Evolutionary conservation across 2,329 filamentous ascomycete species (phyloP), one percentile per base, ranked within the genome.

Genomic region (Leptoxyphium fumago): DNA sequence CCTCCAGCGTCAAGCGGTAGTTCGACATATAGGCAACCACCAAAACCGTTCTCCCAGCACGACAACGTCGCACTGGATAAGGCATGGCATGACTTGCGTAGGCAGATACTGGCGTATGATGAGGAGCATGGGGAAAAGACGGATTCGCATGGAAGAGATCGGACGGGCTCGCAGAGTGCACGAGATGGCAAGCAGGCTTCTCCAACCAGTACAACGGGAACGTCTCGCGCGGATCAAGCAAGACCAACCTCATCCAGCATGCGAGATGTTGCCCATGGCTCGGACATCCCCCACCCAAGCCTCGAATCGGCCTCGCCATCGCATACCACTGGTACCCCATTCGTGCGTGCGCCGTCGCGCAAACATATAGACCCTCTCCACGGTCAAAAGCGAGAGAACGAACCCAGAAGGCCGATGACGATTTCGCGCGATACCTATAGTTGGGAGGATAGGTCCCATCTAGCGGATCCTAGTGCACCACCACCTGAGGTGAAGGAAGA

Each of bases 311-410:
- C 50, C 10, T 26, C 26, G 30, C 40, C 41, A 41, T 47, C 55
- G 28, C 45, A 55, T 28, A 62, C 58, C 0, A 73, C 70, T 6
- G 69, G 71, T 1, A 73, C 63, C 2, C 71, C 71, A 1, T 74
- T 74, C 50, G 65, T 71, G 17, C 58, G 71, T 46, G 67, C 69
- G 3, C 69, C 70, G 14, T 67, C 67, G 5, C 58, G 67, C 29
- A 63, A 57, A 17, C 64, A 63, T 14, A 11, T 62, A 7, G 47
- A 50, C 29, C 39, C 54, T 5, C 38, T 18, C 52, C 54, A 32
- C 44, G 50, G 17, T 41, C 43, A 14, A 55, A 52, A 49, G 52
- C 48, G 30, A 49, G 55, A 46, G 45, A 50, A 44, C 49, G 53
- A 15, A 41, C 52, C 41, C 51, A 59, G 38, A 51, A 52, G 29